Evolutionary conservation across 345 rosid genomes (phyloP), one percentile per base, ranked within the genome.

Genomic region (Melaleuca quinquenervia): DNA sequence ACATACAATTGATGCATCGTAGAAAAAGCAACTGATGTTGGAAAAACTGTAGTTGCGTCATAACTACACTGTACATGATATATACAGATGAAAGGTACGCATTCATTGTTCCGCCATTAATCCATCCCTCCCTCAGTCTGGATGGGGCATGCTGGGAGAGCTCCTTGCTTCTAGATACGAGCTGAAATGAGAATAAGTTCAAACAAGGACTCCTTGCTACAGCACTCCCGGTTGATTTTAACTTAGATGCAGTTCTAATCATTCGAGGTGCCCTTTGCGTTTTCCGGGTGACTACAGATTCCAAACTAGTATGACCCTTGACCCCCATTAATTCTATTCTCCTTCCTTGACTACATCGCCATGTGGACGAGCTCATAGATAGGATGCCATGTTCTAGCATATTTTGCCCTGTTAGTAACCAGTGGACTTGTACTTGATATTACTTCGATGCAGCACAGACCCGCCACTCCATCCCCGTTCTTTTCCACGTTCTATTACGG

Each of bases 401-500:
- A 70, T 70, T 36, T 18, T 70, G 78, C 12, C 24, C 80, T 44
- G 80, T 70, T 70, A 70, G 80, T 70, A 70, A 70, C 26, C 80
- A 36, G 80, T 70, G 36, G 48, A 36, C 7, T 70, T 36, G 80
- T 64, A 86, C 55, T 84, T 75, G 36, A 90, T 64, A 86, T 85
- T 90, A 75, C 93, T 91, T 88, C 90, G 92, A 87, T 94, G 96
- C 50, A 97, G 87, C 83, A 97, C 86, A 83, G 88, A 82, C 52
- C 92, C 89, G 53, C 93, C 84, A 26, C 92, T 92, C 92, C 93
- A 90, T 80, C 94, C 88, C 24, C 91, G 89, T 62, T 89, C 94
- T 90, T 93, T 95, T 58, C 94, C 95, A 55, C 84, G 91, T 80
- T 96, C 95, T 70, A 96, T 93, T 62, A 93, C 90, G 49, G 92